These are phyloP conservation scores for Aspergillus melleus DNA, from an alignment of 2,329 filamentous ascomycete species.

Conservation along the genomic window DNA sequence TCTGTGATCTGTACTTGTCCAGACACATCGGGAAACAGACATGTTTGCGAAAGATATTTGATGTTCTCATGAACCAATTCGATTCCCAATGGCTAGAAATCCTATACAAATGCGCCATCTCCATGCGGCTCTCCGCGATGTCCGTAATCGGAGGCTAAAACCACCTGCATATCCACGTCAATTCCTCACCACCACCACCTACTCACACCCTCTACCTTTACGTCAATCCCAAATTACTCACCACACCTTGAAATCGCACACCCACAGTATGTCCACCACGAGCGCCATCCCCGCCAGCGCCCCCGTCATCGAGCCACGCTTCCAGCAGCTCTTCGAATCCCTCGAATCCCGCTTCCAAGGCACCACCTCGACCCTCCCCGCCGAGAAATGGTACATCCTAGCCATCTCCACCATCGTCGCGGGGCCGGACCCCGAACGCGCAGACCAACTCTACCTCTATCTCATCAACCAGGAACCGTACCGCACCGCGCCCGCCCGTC, in stretches of 20 bases:
- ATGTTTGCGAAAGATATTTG: neutral
- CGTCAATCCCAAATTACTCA: neutral
- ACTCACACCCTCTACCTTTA: neutral
- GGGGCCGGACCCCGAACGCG: conserved; percentile 53
- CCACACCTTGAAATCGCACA: neutral
- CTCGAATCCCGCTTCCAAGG: conserved; percentile 29
- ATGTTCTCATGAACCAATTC: no score
- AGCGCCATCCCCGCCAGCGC: conserved; percentile 12
- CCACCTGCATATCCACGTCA: neutral
- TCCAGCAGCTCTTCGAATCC: conserved; percentile 29
- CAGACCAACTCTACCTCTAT: conserved; percentile 57
- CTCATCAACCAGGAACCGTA: conserved; percentile 53
- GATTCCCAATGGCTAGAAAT: no score
- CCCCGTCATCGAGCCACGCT: conserved; percentile 26
- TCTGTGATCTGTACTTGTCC: neutral
- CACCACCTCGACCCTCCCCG: conserved; percentile 22
- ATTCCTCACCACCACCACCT: neutral
- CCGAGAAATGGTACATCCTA: conserved; percentile 36
- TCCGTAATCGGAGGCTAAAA: neutral
- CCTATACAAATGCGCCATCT: neutral
- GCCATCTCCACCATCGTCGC: conserved; percentile 49
- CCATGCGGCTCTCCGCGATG: neutral
- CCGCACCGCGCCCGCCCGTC: conserved; percentile 28
- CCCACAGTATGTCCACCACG: conserved; percentile 11
- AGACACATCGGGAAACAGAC: neutral